These are phyloP conservation scores for Rhynchospora breviuscula DNA, from an alignment of 176 grass and related monocot species.

Conservation along the genomic window DNA sequence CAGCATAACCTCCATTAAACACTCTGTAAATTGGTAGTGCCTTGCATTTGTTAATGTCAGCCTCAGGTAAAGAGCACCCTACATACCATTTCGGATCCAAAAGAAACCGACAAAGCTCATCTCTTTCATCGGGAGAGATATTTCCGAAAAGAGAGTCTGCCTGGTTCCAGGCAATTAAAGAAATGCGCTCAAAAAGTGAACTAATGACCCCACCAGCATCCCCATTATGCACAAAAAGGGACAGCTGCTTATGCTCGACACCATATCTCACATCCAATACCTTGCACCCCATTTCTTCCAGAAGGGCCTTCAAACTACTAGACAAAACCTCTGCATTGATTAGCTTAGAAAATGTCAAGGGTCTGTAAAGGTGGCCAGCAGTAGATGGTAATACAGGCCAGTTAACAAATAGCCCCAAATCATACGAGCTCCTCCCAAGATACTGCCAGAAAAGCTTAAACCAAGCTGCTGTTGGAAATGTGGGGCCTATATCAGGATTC, in stretches of 20 bases:
- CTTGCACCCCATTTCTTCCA: constrained; percentile 79
- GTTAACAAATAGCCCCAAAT: constrained; percentile 64
- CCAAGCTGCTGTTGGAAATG: constrained; percentile 60
- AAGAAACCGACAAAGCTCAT: constrained; percentile 75
- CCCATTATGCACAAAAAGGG: constrained; percentile 64
- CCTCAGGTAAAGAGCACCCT: constrained; percentile 43
- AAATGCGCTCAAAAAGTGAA: constrained; percentile 66
- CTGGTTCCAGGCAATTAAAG: constrained; percentile 38
- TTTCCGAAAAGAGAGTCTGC: constrained; percentile 50
- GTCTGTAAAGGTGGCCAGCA: constrained; percentile 67
- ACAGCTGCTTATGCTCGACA: constrained; percentile 47
- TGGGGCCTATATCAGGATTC: constrained; percentile 45
- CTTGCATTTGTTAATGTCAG: constrained; percentile 70
- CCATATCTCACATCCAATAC: constrained; percentile 63
- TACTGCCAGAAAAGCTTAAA: constrained; percentile 94
- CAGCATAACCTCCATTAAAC: constrained; percentile 50
- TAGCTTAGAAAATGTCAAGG: constrained; percentile 59
- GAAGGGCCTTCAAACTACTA: constrained; percentile 48
- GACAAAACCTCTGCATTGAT: constrained; percentile 66
- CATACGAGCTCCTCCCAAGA: constrained; percentile 54
- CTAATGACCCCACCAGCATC: constrained; percentile 67
- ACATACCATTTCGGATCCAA: constrained; percentile 95
- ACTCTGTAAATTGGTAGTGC: constrained; percentile 75
- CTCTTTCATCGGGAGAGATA: constrained; percentile 65
- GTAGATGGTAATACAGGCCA: constrained; percentile 96